Conservation (phyloP, 1,284 basidiomycete genomes). For the Lentinus polychrous region DNA sequence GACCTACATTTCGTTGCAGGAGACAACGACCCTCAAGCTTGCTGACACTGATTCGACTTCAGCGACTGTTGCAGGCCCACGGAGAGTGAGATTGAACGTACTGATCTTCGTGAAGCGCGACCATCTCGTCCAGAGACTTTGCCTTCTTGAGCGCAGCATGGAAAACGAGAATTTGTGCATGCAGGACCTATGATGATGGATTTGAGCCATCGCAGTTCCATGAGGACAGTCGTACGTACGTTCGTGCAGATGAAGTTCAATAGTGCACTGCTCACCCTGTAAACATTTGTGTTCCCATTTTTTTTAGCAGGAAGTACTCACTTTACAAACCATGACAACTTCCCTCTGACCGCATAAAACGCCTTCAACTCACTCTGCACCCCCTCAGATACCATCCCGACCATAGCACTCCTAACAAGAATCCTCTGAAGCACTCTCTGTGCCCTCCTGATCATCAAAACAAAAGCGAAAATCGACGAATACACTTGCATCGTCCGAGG, state of each 20-base stretch:
- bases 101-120: conserved; percentile 67
- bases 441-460: conserved; percentile 70
- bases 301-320: conserved; percentile 37
- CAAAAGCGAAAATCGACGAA: conserved; percentile 66
- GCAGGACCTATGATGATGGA: conserved; percentile 50
- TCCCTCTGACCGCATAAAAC: conserved; percentile 68
- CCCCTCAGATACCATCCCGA: conserved; percentile 20
- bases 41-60: conserved; percentile 44
- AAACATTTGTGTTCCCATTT: neutral
- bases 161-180: conserved; percentile 53
- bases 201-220: conserved; percentile 2
- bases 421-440: conserved; percentile 67
- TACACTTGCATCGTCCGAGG: conserved; percentile 55
- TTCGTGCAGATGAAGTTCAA: conserved; percentile 70
- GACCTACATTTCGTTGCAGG: conserved; percentile 54
- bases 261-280: conserved; percentile 43
- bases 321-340: conserved; percentile 81
- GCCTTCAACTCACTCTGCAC: conserved; percentile 46
- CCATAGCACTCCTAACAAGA: conserved; percentile 44
- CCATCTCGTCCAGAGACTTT: conserved; percentile 71
- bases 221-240: conserved; percentile 32
- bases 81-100: conserved; percentile 32
- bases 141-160: conserved; percentile 47
- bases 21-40: conserved; percentile 61
- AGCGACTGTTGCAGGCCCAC: neutral